phyloP scores from a whole-genome alignment of 1,139 yeast genomes.

The Blastobotrys illinoisensis region DNA sequence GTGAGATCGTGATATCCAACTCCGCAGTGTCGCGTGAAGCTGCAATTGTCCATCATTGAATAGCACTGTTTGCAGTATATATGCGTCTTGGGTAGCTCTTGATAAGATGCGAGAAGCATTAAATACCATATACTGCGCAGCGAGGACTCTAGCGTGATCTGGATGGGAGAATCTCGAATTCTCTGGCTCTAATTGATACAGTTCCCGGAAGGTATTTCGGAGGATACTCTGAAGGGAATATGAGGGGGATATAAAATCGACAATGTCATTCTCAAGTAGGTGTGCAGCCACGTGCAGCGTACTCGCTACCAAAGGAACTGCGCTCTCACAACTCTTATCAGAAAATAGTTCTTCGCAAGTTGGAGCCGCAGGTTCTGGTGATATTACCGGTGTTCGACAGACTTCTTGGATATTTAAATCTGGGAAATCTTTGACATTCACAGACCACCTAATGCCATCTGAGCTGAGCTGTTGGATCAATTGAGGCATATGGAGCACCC shows the following conservation, averaged over 20 bases:
- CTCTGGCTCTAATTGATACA: neutral
- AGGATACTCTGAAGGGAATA: neutral
- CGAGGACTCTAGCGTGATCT: neutral
- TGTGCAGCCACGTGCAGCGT: neutral
- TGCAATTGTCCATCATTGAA: neutral
- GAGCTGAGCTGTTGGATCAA: neutral
- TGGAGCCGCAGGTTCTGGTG: neutral
- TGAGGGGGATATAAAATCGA: neutral
- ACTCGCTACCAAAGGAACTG: neutral
- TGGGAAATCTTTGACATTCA: neutral
- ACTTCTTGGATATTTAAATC: neutral
- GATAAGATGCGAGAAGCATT: neutral
- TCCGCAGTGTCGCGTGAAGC: neutral
- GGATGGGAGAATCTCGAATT: neutral
- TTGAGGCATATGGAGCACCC: neutral
- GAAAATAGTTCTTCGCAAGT: neutral
- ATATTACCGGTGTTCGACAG: neutral
- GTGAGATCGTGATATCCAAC: neutral
- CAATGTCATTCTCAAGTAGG: neutral
- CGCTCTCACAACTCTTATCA: neutral
- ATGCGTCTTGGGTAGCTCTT: neutral
- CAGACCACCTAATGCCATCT: neutral
- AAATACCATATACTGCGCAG: neutral
- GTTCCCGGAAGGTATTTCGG: neutral
- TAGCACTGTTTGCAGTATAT: neutral